A percentile compares a stretch with the other conserved stretches of the same genome.
phyloP scores from a whole-genome alignment of 352 stramenopile species.

The Lagenidium giganteum region DNA sequence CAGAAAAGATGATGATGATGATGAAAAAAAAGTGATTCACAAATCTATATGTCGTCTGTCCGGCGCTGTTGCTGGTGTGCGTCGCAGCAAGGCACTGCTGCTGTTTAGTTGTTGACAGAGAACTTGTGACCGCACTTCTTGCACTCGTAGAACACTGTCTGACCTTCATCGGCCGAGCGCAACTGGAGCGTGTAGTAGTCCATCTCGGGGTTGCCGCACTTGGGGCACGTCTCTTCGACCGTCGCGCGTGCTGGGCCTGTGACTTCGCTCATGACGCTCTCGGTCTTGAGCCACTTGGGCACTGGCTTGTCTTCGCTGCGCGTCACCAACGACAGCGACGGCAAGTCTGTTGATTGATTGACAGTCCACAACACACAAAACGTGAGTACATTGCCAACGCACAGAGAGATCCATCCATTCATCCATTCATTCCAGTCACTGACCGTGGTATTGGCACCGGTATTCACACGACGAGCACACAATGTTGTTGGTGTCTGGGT shows the following conservation, averaged over 20 bases:
- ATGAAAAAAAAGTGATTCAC: slow-evolving; percentile 1
- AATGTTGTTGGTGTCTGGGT: slow-evolving; percentile 84
- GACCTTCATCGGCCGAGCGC: slow-evolving; percentile 97
- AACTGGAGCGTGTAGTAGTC: slow-evolving; percentile 99
- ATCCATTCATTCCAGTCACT: neutral
- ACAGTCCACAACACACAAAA: slow-evolving; percentile 1
- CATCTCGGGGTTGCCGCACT: slow-evolving; percentile 96
- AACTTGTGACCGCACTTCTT: slow-evolving; percentile 93
- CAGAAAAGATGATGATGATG: neutral
- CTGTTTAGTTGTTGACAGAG: slow-evolving; percentile 83
- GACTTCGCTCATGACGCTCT: slow-evolving; percentile 76
- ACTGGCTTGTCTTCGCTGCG: slow-evolving; percentile 68
- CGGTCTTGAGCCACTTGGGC: slow-evolving; percentile 76
- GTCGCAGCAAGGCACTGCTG: too few relatives aligned
- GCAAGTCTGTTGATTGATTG: slow-evolving; percentile 46
- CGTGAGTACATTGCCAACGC: too few relatives aligned
- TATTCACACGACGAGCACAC: slow-evolving; percentile 84
- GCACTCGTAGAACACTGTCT: slow-evolving; percentile 99
- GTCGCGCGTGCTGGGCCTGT: slow-evolving; percentile 87
- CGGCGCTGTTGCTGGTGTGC: neutral
- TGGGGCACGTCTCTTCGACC: slow-evolving; percentile 98
- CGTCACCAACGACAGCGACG: slow-evolving; percentile 72
- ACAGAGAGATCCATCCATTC: too few relatives aligned
- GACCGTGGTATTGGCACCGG: slow-evolving; percentile 81
- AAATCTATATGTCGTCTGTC: too few relatives aligned